These are phyloP conservation scores for Yamagishiella unicocca DNA, from an alignment of 139 green algal species.

Conservation along the genomic window DNA sequence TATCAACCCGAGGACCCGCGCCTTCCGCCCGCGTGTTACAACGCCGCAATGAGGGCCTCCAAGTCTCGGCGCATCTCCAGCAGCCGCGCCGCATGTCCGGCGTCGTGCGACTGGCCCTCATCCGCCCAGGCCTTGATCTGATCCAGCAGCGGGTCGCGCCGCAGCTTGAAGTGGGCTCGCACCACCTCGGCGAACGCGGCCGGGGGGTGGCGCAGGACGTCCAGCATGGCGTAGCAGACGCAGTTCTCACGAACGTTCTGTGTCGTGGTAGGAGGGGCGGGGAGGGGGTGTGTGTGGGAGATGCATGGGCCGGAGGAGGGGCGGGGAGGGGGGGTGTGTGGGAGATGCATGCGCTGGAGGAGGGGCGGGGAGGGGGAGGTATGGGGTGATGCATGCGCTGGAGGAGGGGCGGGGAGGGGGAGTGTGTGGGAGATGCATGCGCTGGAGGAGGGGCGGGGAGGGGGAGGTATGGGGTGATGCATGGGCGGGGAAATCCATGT, in stretches of 20 bases:
- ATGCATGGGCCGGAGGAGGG: no score
- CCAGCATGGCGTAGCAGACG: constrained; percentile 86
- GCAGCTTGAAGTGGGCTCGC: constrained; percentile 72
- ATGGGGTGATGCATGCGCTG: no score
- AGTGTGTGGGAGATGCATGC: no score
- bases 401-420: no score
- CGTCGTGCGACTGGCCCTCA: not conserved
- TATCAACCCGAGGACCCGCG: no score
- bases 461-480: no score
- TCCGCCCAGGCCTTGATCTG: constrained; percentile 47
- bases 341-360: no score
- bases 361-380: no score
- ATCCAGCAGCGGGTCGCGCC: constrained; percentile 49
- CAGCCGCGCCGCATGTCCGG: not conserved
- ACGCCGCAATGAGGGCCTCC: constrained; percentile 20
- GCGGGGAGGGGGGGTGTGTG: no score
- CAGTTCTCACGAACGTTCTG: constrained; percentile 70
- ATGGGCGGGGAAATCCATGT: no score
- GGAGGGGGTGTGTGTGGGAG: not conserved
- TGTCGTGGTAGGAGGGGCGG: constrained; percentile 52
- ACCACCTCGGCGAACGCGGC: constrained; percentile 72
- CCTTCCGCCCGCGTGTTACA: no score
- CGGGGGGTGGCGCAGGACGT: constrained; percentile 76
- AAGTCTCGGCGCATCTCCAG: constrained; percentile 17
- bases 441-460: no score